Conservation (phyloP, 805 yeast genomes). For the Lipomyces sp. region DNA sequence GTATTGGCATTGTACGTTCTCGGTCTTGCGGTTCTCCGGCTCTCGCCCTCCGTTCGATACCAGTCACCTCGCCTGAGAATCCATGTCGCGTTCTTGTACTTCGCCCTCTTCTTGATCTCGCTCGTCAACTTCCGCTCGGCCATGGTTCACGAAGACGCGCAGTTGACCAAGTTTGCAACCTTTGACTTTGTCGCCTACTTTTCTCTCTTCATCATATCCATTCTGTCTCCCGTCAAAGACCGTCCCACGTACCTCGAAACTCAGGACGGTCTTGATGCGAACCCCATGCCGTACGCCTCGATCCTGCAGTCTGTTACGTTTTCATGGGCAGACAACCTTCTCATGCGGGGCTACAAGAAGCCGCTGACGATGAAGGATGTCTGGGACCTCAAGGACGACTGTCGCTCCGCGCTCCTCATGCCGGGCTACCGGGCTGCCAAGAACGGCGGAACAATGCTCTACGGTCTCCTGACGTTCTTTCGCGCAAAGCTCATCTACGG, state of each 20-base stretch:
- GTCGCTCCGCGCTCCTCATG: conserved; percentile 70
- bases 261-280: conserved; percentile 52
- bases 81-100: conserved; percentile 32
- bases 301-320: conserved; percentile 63
- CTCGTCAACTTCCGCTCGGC: conserved; percentile 34
- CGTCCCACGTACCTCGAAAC: conserved; percentile 49
- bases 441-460: conserved; percentile 12
- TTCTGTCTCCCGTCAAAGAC: conserved; percentile 66
- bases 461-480: conserved; percentile 16
- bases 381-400: conserved; percentile 79
- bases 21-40: conserved; percentile 27
- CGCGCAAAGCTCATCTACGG: conserved; percentile 11
- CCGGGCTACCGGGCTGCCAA: conserved; percentile 37
- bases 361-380: conserved; percentile 62
- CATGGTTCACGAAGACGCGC: conserved; percentile 30
- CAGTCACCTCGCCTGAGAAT: conserved; percentile 30
- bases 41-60: conserved; percentile 19
- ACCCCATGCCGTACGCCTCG: conserved; percentile 68
- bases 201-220: conserved; percentile 47
- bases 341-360: conserved; percentile 58
- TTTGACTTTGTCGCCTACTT: conserved; percentile 44
- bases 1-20: conserved; percentile 26
- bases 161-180: conserved; percentile 17
- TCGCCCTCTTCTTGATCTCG: conserved; percentile 19
- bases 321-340: conserved; percentile 71